Evolutionary conservation across 2,329 filamentous ascomycete genomes (phyloP).

Genomic region (Fusarium sp.): DNA sequence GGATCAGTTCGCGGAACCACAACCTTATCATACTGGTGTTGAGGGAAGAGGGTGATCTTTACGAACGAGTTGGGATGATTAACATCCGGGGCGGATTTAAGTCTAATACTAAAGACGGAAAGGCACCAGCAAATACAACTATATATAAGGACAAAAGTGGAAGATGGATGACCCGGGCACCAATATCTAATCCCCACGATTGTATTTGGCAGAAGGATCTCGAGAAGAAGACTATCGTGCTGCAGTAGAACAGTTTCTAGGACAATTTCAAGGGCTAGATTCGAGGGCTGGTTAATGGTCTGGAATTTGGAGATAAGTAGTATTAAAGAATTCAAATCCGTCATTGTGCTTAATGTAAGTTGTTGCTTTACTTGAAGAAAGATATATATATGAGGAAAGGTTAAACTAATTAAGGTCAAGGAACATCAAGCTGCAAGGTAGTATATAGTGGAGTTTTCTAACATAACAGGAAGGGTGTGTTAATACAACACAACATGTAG

Average conservation of each 20-base stretch:
- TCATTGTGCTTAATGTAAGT: accelerated
- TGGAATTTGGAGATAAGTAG: accelerated
- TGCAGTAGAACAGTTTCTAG: not conserved
- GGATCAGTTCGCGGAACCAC: accelerated
- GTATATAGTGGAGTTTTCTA: no score
- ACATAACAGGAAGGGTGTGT: not conserved
- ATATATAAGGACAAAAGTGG: not conserved
- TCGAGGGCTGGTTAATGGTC: not conserved
- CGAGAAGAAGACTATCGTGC: not conserved
- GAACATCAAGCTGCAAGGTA: no score
- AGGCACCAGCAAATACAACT: not conserved
- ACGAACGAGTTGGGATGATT: not conserved
- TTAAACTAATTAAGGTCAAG: no score
- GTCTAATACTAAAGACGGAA: not conserved
- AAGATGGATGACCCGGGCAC: not conserved
- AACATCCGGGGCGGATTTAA: not conserved
- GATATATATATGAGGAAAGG: accelerated
- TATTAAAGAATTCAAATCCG: not conserved
- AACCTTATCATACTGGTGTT: not conserved
- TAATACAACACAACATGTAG: not conserved
- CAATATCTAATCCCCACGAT: accelerated
- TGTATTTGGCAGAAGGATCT: not conserved
- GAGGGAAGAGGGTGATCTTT: not conserved
- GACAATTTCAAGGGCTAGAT: not conserved
- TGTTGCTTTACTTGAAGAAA: no score